Percentiles rank a stretch among this genome's conserved stretches.
These are phyloP conservation scores for Ustilago sp. DNA, from an alignment of 1,284 basidiomycete genomes.

Conservation along the genomic window DNA sequence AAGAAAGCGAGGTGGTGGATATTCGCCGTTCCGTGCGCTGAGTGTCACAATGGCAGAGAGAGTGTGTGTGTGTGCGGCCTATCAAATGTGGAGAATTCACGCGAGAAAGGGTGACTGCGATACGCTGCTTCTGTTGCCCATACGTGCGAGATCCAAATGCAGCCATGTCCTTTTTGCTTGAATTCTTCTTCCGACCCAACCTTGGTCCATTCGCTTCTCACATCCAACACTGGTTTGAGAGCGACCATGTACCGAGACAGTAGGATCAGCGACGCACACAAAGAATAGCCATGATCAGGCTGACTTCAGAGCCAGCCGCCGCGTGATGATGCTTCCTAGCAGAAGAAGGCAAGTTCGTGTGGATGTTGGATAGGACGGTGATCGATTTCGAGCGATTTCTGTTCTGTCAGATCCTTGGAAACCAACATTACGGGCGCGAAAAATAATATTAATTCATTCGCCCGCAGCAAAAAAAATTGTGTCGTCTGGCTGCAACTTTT, in stretches of 20 bases:
- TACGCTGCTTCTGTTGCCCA: background rate
- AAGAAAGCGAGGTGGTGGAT: conserved; percentile 5
- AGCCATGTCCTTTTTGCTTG: background rate
- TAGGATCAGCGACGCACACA: too few relatives aligned
- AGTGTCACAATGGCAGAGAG: background rate
- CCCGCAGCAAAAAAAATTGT: conserved; percentile 21
- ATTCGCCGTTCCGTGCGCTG: conserved; percentile 18
- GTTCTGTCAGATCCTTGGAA: conserved; percentile 7
- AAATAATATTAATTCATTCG: background rate
- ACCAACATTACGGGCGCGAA: background rate
- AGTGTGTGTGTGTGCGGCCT: background rate
- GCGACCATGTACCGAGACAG: too few relatives aligned
- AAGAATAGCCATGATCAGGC: background rate
- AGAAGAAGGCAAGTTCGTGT: background rate
- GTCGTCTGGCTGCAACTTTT: conserved; percentile 3
- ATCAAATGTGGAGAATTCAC: conserved; percentile 5
- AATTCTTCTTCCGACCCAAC: background rate
- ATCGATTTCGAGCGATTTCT: conserved; percentile 17
- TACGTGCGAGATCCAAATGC: background rate
- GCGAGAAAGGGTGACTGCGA: background rate
- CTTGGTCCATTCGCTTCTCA: background rate
- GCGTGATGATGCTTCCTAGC: background rate
- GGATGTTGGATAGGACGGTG: conserved; percentile 10
- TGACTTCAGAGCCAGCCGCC: background rate
- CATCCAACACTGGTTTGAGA: too few relatives aligned